These are phyloP conservation scores for Hyphopichia fennica DNA, from an alignment of 1,139 yeast species.

Conservation along the genomic window DNA sequence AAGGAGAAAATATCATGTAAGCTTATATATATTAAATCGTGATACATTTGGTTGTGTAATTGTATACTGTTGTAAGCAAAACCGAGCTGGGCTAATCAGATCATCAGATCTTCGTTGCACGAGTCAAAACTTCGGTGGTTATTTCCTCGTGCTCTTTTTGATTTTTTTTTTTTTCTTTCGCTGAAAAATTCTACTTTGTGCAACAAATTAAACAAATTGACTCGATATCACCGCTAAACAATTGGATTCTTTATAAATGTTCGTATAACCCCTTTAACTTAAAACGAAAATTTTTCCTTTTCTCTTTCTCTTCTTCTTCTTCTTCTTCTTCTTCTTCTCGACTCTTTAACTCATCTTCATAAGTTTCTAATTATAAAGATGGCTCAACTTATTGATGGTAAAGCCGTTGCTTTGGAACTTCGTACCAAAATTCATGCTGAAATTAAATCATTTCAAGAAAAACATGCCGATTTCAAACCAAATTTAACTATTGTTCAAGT, in stretches of 20 bases:
- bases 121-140: constrained; percentile 7
- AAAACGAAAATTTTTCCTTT: neutral
- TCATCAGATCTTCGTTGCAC: constrained; percentile 3
- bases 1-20: too few species aligned
- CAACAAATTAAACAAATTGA: neutral
- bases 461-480: constrained; percentile 69
- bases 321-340: constrained; percentile 3
- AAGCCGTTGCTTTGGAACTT: constrained; percentile 60
- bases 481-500: constrained; percentile 84
- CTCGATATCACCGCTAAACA: constrained; percentile 1
- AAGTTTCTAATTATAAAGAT: constrained; percentile 11
- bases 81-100: too few species aligned
- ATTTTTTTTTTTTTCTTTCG: neutral
- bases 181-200: neutral
- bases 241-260: neutral
- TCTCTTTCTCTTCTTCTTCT: constrained; percentile 1
- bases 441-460: constrained; percentile 53
- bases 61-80: too few species aligned
- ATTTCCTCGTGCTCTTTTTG: neutral
- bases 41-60: too few species aligned
- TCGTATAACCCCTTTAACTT: neutral
- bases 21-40: too few species aligned
- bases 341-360: neutral
- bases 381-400: constrained; percentile 64
- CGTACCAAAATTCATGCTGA: constrained; percentile 53